These are phyloP conservation scores for Hypoxylon subgilvum DNA, from an alignment of 495 filamentous ascomycete genomes.

Conservation along the genomic window DNA sequence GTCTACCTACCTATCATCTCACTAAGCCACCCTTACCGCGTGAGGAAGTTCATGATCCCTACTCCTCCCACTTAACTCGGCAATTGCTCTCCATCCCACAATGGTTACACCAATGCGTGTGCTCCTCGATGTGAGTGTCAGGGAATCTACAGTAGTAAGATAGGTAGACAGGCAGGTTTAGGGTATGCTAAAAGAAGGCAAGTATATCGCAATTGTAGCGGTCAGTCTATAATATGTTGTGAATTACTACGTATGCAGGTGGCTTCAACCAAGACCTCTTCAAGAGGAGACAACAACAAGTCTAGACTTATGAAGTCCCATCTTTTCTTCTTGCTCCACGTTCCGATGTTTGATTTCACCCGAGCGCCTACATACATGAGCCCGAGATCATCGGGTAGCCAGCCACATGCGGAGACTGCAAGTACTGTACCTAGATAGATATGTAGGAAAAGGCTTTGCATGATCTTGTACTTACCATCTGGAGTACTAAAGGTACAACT, in stretches of 20 bases:
- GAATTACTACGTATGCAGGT: too few relatives aligned
- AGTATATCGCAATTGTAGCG: conserved; percentile 24
- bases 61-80: conserved; percentile 12
- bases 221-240: too few relatives aligned
- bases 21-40: conserved; percentile 27
- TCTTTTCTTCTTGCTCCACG: conserved; percentile 1
- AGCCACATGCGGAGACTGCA: not conserved
- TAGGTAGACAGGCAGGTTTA: not conserved
- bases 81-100: conserved; percentile 12
- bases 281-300: too few relatives aligned
- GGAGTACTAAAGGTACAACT: not conserved
- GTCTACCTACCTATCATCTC: conserved; percentile 36
- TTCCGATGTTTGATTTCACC: conserved; percentile 1
- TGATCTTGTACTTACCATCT: conserved; percentile 11
- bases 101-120: not conserved
- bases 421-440: not conserved
- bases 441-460: conserved; percentile 5
- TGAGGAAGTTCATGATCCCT: conserved; percentile 17
- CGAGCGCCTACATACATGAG: conserved; percentile 25
- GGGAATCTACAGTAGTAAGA: not conserved
- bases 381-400: conserved; percentile 23
- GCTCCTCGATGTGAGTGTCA: too few relatives aligned
- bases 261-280: too few relatives aligned
- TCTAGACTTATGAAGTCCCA: not conserved
- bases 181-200: too few relatives aligned